Evolutionary conservation across 2,329 filamentous ascomycete genomes (phyloP), one percentile per base, ranked within the genome.

Genomic region (Aurifilum marmelostoma): DNA sequence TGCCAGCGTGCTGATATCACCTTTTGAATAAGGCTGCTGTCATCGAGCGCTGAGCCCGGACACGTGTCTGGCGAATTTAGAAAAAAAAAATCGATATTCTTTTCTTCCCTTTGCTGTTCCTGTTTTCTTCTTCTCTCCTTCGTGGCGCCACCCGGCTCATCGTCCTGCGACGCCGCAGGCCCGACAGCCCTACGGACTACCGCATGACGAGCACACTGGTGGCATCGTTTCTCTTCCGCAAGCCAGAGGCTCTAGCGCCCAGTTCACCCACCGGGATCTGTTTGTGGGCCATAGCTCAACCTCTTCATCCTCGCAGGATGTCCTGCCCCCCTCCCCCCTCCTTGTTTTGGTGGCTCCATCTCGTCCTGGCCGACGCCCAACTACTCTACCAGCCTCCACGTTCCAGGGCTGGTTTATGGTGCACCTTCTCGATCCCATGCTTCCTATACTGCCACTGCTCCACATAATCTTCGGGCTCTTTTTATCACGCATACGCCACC

Each of bases 311-410:
- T 56, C 32, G 32, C 56, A 59, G 29, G 32, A 59, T 59, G 56
- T 59, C 34, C 34, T 34, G 4, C 34, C 34, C 8, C 34, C 34
- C 34, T 34, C 34, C 8, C 34, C 34, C 56, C 56, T n/a, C 56
- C 56, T 37, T 59, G 32, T 9, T 8, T n/a, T n/a, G n/a, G n/a
- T 3, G 29, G 32, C 56, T 24, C 56, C 29, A 59, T 37, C 16
- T 34, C 56, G 29, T 34, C 56, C 56, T 59, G 56, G 18, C 24
- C 52, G 56, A 14, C 56, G 32, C 56, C 56, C n/a, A n/a, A n/a
- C 56, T 59, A 37, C 21, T 8, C 56, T 34, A 37, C 56, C 32
- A 59, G 56, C 56, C 32, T 29, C 32, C 56, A 14, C 32, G 18
- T 21, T 37, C 56, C 32, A 59, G 37, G 32, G 4, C 24, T 59